Base-by-base conservation (phyloP, 1,284 basidiomycete genomes). In the Ustilago trichophora region DNA sequence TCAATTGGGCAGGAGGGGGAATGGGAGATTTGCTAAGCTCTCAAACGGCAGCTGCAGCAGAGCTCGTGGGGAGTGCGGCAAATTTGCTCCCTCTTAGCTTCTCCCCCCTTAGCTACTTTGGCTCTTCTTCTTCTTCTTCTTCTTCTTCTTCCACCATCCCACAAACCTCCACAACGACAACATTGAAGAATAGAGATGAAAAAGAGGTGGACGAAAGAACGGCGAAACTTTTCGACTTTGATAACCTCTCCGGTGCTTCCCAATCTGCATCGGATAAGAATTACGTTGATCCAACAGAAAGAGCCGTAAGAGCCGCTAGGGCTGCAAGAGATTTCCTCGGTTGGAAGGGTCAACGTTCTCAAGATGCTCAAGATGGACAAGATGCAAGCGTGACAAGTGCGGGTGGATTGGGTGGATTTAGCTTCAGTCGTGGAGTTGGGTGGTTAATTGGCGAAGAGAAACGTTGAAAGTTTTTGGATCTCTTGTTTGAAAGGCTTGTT, bases 361-460 rank as follows among this genome's bases (percentile, higher is more conserved):
- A 29, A 3, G n/a, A 12, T 4, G 15, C 7, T 11, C 3, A 26
- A n/a, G 25, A 18, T 18, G 43, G 29, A 26, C 26, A n/a, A 22
- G 26, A n/a, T 33, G 29, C 19, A 25, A 31, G 27, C 21, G 34
- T n/a, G n/a, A n/a, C 29, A 4, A 31, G 26, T 22, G 50, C 36
- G 16, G 40, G 33, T 3, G 60, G 49, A 3, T 34, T 54, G n/a
- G 60, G 53, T 2, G 64, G 68, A 6, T 66, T 67, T 19, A 58
- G 58, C 8, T 46, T 72, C 12, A 66, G 53, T 16, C 29, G 53
- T 3, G 63, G 69, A 5, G 49, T 72, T 13, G 64, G 64, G 0
- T 72, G 69, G 69, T 37, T 72, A 29, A 67, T 72, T 24, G 69
- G 69, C 19, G 69, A 72, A 9, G 68, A 67, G 27, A 29, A 42